These are phyloP conservation scores for Drosera capensis DNA, from an alignment of 148 eudicot species.

Conservation along the genomic window DNA sequence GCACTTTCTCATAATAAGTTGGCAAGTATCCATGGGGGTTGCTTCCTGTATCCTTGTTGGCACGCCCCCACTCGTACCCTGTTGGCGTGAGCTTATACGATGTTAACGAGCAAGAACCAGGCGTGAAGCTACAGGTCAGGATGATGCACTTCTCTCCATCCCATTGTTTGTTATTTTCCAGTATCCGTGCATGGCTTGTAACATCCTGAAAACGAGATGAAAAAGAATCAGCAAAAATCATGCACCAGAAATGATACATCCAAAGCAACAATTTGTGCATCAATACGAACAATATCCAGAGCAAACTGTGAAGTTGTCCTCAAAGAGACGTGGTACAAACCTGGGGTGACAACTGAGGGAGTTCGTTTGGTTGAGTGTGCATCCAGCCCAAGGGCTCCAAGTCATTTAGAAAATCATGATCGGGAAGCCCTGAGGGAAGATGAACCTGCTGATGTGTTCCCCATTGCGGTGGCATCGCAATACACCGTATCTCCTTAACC, in stretches of 20 bases:
- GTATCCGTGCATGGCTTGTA: slow-evolving; percentile 64
- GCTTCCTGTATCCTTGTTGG: slow-evolving; percentile 70
- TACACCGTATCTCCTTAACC: slow-evolving; percentile 94
- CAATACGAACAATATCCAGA: too few species aligned
- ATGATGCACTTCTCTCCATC: slow-evolving; percentile 94
- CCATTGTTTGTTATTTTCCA: slow-evolving; percentile 93
- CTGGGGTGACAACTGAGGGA: slow-evolving; percentile 97
- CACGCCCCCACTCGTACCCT: slow-evolving; percentile 96
- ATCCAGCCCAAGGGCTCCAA: slow-evolving; percentile 99
- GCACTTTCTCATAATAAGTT: slow-evolving; percentile 96
- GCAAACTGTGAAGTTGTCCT: too few species aligned
- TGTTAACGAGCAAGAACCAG: slow-evolving; percentile 93
- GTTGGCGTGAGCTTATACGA: slow-evolving; percentile 95
- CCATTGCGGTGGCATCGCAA: slow-evolving; percentile 95
- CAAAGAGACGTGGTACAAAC: slow-evolving; percentile 15
- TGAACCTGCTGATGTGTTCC: slow-evolving; percentile 96
- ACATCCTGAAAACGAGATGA: slow-evolving; percentile 51
- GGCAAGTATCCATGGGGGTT: slow-evolving; percentile 96
- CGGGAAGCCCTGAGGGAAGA: slow-evolving; percentile 85
- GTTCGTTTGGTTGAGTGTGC: slow-evolving; percentile 99
- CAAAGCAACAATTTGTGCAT: too few species aligned
- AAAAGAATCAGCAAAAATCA: too few species aligned
- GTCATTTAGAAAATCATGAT: slow-evolving; percentile 84
- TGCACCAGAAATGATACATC: too few species aligned
- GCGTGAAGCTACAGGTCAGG: slow-evolving; percentile 95